Evolutionary conservation across 2,329 filamentous ascomycete genomes (phyloP), one percentile per base, ranked within the genome.

Genomic region (Botrytis tulipae): DNA sequence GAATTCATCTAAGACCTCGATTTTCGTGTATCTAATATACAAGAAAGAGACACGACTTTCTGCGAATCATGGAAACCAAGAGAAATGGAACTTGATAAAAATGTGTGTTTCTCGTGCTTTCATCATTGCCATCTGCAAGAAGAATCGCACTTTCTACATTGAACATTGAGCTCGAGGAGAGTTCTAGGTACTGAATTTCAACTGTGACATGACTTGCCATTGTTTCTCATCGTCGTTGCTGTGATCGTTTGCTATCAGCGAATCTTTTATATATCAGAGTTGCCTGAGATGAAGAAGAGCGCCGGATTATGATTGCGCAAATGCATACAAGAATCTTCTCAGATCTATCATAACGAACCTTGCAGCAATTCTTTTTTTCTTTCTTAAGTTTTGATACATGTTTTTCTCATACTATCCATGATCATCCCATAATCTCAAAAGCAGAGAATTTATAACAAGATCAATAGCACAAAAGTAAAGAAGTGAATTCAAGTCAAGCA

Each of bases 141-240:
- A 29, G 14, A 0, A 1, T 16, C 16, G 6, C 6, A 29, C 0
- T 29, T 54, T 4, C 51, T 18, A 16, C 12, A 8, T 8, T 16
- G 25, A 16, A 54, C 25, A 12, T 29, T 16, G 25, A 54, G 25
- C 12, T 29, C 3, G 25, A 29, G 12, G 25, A 29, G 25, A 7
- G 7, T 12, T 18, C 12, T 18, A 16, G 4, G 12, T 7, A 7
- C 14, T 54, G 5, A 29, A n/a, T 32, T 32, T 32, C 32, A 32
- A 32, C 32, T 32, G 32, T 32, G 32, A 32, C 32, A 32, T 32
- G 32, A 32, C 32, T 32, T 32, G 32, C 32, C 32, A 32, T 32
- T 32, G 32, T 32, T 32, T 32, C 2, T 32, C 32, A 32, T 32
- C 32, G 32, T 32, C 32, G 32, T 2, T 32, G 25, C 25, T 16